Conservation (phyloP, 371 early-diverging fungal genomes). For the Fennellomyces sp. region DNA sequence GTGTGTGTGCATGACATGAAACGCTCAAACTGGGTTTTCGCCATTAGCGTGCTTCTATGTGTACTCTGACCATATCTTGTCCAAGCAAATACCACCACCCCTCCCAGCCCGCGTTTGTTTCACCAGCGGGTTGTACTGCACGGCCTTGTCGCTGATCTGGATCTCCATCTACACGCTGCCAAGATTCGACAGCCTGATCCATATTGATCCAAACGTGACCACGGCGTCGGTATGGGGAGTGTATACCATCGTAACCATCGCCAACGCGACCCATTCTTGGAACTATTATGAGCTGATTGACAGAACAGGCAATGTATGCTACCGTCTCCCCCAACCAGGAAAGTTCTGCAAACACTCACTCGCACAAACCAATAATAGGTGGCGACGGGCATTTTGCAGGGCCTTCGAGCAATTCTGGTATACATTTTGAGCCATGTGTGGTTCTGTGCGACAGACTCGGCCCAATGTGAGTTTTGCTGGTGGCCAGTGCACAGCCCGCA, state of each 20-base stretch:
- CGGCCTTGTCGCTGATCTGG: slow-evolving; percentile 43
- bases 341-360: too few species aligned
- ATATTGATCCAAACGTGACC: slow-evolving; percentile 22
- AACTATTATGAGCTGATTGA: slow-evolving; percentile 57
- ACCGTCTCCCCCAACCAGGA: too few species aligned
- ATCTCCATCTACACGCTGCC: slow-evolving; percentile 54
- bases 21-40: neutral
- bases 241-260: slow-evolving; percentile 33
- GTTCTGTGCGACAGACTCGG: slow-evolving; percentile 62
- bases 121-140: slow-evolving; percentile 57
- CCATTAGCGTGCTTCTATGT: slow-evolving; percentile 50
- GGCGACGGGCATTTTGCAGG: slow-evolving; percentile 69
- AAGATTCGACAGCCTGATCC: slow-evolving; percentile 37
- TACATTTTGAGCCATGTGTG: slow-evolving; percentile 67
- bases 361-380: slow-evolving; percentile 47
- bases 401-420: slow-evolving; percentile 68
- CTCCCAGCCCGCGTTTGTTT: slow-evolving; percentile 53
- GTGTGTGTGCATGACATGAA: neutral
- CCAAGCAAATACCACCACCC: slow-evolving; percentile 45
- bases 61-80: slow-evolving; percentile 56
- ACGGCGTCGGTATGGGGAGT: slow-evolving; percentile 17
- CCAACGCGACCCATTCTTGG: slow-evolving; percentile 49
- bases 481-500: neutral
- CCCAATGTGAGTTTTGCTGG: slow-evolving; percentile 61
- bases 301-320: slow-evolving; percentile 58